phyloP scores from a whole-genome alignment of 371 early-diverging fungal species.

The Mucor lusitanicus region DNA sequence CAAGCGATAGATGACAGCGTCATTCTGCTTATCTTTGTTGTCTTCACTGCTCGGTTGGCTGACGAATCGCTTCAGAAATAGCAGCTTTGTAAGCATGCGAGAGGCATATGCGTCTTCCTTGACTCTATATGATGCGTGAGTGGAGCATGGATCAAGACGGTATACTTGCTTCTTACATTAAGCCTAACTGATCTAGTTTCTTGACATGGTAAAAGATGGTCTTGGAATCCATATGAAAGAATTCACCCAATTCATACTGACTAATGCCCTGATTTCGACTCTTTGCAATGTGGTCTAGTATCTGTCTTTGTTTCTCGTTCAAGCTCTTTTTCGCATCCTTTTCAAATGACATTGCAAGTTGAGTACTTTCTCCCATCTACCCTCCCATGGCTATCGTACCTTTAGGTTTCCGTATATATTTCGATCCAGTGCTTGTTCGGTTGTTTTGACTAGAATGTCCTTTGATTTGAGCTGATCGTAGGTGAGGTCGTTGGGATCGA shows the following conservation, averaged over 20 bases:
- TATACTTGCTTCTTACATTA: conserved; percentile 3
- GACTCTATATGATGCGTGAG: background rate
- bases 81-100: background rate
- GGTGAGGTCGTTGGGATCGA: background rate
- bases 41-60: background rate
- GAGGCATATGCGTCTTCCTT: conserved; percentile 8
- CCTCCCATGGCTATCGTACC: background rate
- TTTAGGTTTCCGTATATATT: conserved; percentile 13
- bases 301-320: background rate
- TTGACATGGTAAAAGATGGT: conserved; percentile 11
- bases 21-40: background rate
- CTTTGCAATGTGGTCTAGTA: conserved; percentile 11
- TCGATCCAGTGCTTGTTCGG: conserved; percentile 4
- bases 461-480: background rate
- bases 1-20: conserved; percentile 1
- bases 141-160: background rate
- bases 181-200: conserved; percentile 14
- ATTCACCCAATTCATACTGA: conserved; percentile 7
- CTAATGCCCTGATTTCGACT: conserved; percentile 7
- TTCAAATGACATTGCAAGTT: background rate
- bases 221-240: conserved; percentile 5
- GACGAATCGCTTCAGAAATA: conserved; percentile 10
- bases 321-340: background rate
- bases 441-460: background rate
- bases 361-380: background rate